Conservation (phyloP, 495 filamentous ascomycete species). For the Tuber borchii region DNA sequence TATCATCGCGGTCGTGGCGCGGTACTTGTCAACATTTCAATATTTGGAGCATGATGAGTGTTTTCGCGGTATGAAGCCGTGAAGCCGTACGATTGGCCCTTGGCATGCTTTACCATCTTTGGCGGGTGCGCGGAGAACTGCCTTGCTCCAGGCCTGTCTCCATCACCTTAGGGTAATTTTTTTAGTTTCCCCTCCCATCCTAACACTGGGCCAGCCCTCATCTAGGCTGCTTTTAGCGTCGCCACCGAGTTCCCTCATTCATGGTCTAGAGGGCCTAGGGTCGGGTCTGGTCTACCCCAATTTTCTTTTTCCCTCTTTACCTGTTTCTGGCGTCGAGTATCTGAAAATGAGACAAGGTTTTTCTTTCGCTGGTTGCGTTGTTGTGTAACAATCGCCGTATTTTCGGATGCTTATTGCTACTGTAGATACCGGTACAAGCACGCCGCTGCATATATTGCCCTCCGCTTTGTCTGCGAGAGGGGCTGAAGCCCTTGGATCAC, state of each 20-base stretch:
- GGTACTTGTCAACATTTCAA: constrained; percentile 1
- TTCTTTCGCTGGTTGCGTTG: too few relatives aligned
- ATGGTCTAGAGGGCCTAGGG: background rate
- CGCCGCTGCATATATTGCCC: constrained; percentile 6
- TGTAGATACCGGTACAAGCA: too few relatives aligned
- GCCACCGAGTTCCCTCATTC: background rate
- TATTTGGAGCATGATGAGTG: constrained; percentile 4
- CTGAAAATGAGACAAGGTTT: too few relatives aligned
- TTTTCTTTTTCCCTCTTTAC: background rate
- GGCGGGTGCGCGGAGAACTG: constrained; percentile 28
- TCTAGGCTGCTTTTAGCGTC: background rate
- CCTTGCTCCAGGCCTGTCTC: constrained; percentile 30
- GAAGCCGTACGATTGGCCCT: constrained; percentile 31
- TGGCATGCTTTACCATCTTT: constrained; percentile 16
- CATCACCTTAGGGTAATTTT: constrained; percentile 23
- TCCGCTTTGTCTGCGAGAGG: constrained; percentile 27
- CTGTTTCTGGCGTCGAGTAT: too few relatives aligned
- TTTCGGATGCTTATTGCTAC: too few relatives aligned
- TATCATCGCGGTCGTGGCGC: background rate
- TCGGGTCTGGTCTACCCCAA: background rate
- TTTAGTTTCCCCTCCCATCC: constrained; percentile 8
- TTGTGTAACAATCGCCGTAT: too few relatives aligned
- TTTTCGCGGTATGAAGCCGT: constrained; percentile 22
- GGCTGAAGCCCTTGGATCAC: constrained; percentile 28
- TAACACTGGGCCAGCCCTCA: background rate